Evolutionary conservation across 345 rosid species (phyloP), one percentile per base, ranked within the genome.

Genomic region (Brassica incana): DNA sequence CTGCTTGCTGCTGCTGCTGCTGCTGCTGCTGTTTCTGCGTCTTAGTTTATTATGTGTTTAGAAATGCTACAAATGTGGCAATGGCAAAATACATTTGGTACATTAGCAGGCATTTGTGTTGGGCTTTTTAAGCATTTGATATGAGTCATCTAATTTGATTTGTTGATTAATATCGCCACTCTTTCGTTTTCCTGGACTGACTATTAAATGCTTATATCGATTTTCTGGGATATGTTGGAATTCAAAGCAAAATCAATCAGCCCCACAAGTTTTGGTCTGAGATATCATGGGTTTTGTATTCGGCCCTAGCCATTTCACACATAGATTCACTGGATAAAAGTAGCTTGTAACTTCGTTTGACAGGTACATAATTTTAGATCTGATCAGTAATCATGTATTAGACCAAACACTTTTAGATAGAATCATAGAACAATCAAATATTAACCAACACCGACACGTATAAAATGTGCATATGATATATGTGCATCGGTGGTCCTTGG

Each of bases 11-110:
- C 72, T 54, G 30, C n/a, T n/a, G n/a, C n/a, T n/a, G n/a, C 60
- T 65, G 67, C 25, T 23, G 25, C 25, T 23, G n/a, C n/a, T n/a
- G 25, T 72, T 69, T 0, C 43, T 45, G 52, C 59, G 40, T 74
- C 69, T 62, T 62, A 79, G 75, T 74, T 79, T 43, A 1, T 61
- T 5, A 23, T 62, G 71, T 62, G 71, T 11, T 66, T 74, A 68
- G 59, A 79, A 15, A 62, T 68, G 82, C 75, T 50, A 45, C 75
- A 7, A 40, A 38, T 80, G 79, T 80, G 38, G 79, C 71, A 67
- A 16, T 16, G 18, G 18, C 18, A 30, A 70, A 43, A 35, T 30
- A 56, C 73, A 59, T 43, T 66, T 60, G 50, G 11, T 78, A 60
- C 70, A 6, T 59, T 25, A 61, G 33, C 64, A 36, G 59, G 66